A percentile compares a stretch with the other conserved stretches of the same genome.
These are phyloP conservation scores for Hexamita inflata DNA, from an alignment of 208 protist species.

Conservation along the genomic window DNA sequence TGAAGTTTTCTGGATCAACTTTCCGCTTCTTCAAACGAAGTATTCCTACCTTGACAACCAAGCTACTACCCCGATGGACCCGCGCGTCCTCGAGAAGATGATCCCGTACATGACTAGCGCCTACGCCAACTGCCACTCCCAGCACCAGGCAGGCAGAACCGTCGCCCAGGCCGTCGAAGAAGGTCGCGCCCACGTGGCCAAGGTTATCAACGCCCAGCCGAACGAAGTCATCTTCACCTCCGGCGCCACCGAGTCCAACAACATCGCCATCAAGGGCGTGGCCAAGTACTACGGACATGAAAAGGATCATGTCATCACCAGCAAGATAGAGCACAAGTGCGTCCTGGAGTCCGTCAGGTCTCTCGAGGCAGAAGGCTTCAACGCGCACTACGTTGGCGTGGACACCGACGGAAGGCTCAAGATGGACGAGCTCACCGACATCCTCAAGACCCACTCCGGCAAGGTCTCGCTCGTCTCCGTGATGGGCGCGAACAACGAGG, in stretches of 20 bases:
- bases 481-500: conserved; percentile 41
- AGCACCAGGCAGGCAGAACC: conserved; percentile 86
- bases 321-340: conserved; percentile 36
- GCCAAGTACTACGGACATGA: conserved; percentile 12
- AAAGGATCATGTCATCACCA: conserved; percentile 25
- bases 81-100: conserved; percentile 92
- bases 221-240: conserved; percentile 70
- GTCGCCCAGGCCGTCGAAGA: conserved; percentile 74
- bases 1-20: too few species aligned
- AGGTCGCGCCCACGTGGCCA: conserved; percentile 62
- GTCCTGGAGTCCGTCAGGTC: conserved; percentile 32
- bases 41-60: conserved; percentile 88
- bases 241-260: conserved; percentile 39
- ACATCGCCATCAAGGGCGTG: conserved; percentile 33
- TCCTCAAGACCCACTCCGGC: neutral
- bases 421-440: conserved; percentile 29
- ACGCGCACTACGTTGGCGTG: conserved; percentile 27
- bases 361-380: conserved; percentile 28
- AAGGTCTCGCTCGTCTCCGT: conserved; percentile 25
- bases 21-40: too few species aligned
- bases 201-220: conserved; percentile 71
- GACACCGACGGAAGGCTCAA: conserved; percentile 20
- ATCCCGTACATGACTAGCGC: conserved; percentile 78
- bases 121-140: conserved; percentile 94
- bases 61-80: conserved; percentile 76